Conservation (phyloP, 768 basidiomycete genomes). For the Scleroderma bovista region DNA sequence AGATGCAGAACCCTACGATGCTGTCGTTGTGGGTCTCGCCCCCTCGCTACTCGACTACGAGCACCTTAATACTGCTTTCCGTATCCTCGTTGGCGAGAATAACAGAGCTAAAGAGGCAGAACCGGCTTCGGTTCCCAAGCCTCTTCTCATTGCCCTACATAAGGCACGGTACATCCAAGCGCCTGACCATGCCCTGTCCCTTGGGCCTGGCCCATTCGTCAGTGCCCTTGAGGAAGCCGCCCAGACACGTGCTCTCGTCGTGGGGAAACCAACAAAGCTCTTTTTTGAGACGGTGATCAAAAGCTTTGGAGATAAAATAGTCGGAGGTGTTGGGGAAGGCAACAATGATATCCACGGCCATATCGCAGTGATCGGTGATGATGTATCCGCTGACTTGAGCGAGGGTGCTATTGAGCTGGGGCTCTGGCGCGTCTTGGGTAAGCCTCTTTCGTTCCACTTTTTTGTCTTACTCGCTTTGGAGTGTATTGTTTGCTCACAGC, state of each 20-base stretch:
- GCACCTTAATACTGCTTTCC: slow-evolving; percentile 59
- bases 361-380: slow-evolving; percentile 62
- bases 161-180: slow-evolving; percentile 47
- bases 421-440: slow-evolving; percentile 60
- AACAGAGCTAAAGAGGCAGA: slow-evolving; percentile 5
- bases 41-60: slow-evolving; percentile 47
- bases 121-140: background rate
- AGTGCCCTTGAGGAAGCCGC: slow-evolving; percentile 53
- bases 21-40: slow-evolving; percentile 61
- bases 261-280: slow-evolving; percentile 57
- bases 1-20: slow-evolving; percentile 36
- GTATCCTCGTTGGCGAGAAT: slow-evolving; percentile 48
- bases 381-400: slow-evolving; percentile 58
- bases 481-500: background rate
- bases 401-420: slow-evolving; percentile 55
- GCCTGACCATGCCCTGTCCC: slow-evolving; percentile 44
- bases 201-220: slow-evolving; percentile 71
- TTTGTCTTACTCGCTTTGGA: background rate
- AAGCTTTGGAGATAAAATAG: slow-evolving; percentile 29
- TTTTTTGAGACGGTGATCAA: slow-evolving; percentile 58
- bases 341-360: slow-evolving; percentile 10
- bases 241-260: slow-evolving; percentile 41
- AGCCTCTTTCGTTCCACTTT: slow-evolving; percentile 12
- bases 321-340: background rate
- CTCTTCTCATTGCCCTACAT: slow-evolving; percentile 55